Evolutionary conservation across 495 filamentous ascomycete genomes (phyloP).

Genomic region (Aspergillus saccharolyticus): DNA sequence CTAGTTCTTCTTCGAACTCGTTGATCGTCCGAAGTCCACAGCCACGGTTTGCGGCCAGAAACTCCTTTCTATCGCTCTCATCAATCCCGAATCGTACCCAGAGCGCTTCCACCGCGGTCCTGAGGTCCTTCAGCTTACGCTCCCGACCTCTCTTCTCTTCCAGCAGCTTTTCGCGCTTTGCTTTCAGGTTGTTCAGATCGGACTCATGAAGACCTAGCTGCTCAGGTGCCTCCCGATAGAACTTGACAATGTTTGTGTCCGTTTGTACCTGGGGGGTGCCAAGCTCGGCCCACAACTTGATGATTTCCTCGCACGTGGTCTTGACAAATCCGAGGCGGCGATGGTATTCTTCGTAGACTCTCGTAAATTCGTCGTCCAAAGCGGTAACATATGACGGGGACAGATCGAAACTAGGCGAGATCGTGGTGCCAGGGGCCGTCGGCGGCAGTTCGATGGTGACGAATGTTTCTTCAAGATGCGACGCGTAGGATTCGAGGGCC

Average conservation of each 20-base stretch:
- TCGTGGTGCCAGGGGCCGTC: slow-evolving; percentile 64
- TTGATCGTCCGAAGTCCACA: slow-evolving; percentile 85
- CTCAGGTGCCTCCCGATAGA: slow-evolving; percentile 83
- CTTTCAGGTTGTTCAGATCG: slow-evolving; percentile 67
- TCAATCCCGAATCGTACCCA: slow-evolving; percentile 89
- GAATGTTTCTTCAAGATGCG: slow-evolving; percentile 83
- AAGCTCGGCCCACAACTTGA: slow-evolving; percentile 91
- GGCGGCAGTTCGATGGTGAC: slow-evolving; percentile 78
- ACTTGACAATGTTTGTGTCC: slow-evolving; percentile 80
- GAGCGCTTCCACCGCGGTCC: slow-evolving; percentile 65
- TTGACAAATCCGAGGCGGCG: slow-evolving; percentile 73
- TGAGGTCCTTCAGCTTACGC: slow-evolving; percentile 71
- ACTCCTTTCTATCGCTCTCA: slow-evolving; percentile 73
- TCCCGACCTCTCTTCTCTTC: slow-evolving; percentile 93
- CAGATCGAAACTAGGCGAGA: slow-evolving; percentile 78
- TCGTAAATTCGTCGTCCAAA: slow-evolving; percentile 83
- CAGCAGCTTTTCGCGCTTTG: slow-evolving; percentile 74
- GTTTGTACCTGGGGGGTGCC: slow-evolving; percentile 89
- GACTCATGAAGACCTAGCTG: slow-evolving; percentile 86
- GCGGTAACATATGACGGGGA: slow-evolving; percentile 81
- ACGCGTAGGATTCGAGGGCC: slow-evolving; percentile 90
- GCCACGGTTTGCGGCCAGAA: slow-evolving; percentile 66
- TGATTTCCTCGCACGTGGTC: slow-evolving; percentile 71
- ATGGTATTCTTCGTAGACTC: slow-evolving; percentile 92
- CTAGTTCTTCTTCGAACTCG: slow-evolving; percentile 86